These are phyloP conservation scores for Aphanomyces cochlioides DNA, from an alignment of 352 stramenopile species.

Conservation along the genomic window DNA sequence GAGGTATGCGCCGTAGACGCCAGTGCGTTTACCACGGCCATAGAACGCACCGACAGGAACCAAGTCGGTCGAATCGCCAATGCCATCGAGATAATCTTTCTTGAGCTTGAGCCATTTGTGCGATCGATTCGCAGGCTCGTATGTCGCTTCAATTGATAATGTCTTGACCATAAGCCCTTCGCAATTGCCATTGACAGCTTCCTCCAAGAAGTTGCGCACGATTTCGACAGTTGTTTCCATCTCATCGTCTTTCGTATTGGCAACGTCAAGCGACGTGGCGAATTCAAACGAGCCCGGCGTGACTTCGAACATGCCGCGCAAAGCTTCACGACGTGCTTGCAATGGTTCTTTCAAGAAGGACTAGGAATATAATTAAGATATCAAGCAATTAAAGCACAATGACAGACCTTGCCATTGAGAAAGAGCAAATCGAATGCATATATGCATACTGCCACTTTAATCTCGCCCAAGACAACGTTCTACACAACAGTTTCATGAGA, in stretches of 20 bases:
- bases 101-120: conserved; percentile 99
- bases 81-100: conserved; percentile 98
- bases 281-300: conserved; percentile 94
- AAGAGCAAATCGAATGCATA: conserved; percentile 99
- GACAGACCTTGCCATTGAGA: conserved; percentile 86
- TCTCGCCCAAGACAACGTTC: conserved; percentile 85
- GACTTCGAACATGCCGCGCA: conserved; percentile 91
- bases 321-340: conserved; percentile 83
- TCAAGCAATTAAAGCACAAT: neutral
- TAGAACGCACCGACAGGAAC: conserved; percentile 98
- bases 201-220: conserved; percentile 93
- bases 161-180: conserved; percentile 99
- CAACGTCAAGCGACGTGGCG: conserved; percentile 87
- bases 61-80: conserved; percentile 97
- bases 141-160: conserved; percentile 94
- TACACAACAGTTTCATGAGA: neutral
- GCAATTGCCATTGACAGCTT: conserved; percentile 90
- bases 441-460: conserved; percentile 90
- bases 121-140: conserved; percentile 96
- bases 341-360: conserved; percentile 91
- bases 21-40: conserved; percentile 93
- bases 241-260: conserved; percentile 72
- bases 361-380: conserved; percentile 29
- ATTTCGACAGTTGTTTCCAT: conserved; percentile 82
- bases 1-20: conserved; percentile 97